A percentile compares a stretch with the other conserved stretches of the same genome.
phyloP scores from a whole-genome alignment of 148 eudicot species.

The Rhododendron williamsianum region DNA sequence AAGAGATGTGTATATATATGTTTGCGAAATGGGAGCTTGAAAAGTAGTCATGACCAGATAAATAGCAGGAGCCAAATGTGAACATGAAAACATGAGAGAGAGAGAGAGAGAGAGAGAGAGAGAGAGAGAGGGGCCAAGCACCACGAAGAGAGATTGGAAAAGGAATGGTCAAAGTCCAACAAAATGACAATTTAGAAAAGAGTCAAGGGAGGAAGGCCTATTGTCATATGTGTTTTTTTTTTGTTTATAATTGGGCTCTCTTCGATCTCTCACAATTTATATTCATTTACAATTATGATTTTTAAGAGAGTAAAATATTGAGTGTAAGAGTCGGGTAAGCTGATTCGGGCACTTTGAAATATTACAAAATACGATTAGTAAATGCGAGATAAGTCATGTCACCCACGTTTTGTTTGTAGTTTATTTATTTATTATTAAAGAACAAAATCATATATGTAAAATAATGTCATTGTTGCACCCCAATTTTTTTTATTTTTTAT shows the following conservation, averaged over 20 bases:
- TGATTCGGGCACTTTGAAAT: too few relatives aligned
- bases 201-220: constrained; percentile 23
- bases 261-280: neutral
- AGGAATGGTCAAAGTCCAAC: constrained; percentile 35
- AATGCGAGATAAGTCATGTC: too few relatives aligned
- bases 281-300: too few relatives aligned
- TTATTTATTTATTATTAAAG: neutral
- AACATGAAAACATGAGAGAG: neutral
- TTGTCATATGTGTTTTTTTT: neutral
- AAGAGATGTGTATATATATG: neutral
- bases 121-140: constrained; percentile 1
- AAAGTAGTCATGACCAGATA: constrained; percentile 1
- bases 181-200: constrained; percentile 10
- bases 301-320: neutral
- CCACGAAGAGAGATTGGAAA: constrained; percentile 16
- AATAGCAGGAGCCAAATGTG: neutral
- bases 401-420: neutral
- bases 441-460: neutral
- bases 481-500: neutral
- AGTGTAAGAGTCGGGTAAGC: too few relatives aligned
- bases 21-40: constrained; percentile 6
- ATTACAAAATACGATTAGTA: neutral
- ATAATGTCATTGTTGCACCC: neutral
- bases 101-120: neutral
- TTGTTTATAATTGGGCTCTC: neutral